Evolutionary conservation across 768 basidiomycete species (phyloP).

Genomic region (Amanita rubescens): DNA sequence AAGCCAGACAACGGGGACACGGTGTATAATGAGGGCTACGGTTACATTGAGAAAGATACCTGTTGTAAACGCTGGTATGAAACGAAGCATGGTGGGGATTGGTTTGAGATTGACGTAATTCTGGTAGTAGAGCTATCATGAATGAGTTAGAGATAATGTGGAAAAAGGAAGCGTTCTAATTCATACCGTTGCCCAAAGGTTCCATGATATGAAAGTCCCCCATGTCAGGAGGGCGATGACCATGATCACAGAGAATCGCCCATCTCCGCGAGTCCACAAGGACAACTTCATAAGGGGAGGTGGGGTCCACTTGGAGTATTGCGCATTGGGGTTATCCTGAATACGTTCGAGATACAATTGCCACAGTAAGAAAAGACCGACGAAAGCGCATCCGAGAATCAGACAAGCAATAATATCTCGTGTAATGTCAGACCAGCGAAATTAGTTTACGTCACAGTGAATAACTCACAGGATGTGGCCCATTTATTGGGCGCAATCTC

Average conservation of each 20-base stretch:
- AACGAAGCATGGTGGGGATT: conserved; percentile 52
- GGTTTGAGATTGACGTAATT: conserved; percentile 48
- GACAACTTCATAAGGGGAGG: conserved; percentile 57
- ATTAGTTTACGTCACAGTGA: too few species aligned
- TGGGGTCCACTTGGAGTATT: conserved; percentile 24
- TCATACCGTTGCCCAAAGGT: conserved; percentile 25
- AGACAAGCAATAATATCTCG: conserved; percentile 67
- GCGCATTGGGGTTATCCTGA: conserved; percentile 16
- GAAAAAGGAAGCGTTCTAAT: not conserved
- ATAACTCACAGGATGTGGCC: conserved; percentile 35
- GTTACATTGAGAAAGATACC: not conserved
- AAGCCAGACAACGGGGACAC: not conserved
- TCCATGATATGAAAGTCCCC: conserved; percentile 46
- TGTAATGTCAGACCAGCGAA: not conserved
- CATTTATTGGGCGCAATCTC: conserved; percentile 51
- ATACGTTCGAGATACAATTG: conserved; percentile 51
- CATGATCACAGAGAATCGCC: conserved; percentile 52
- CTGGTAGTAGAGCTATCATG: conserved; percentile 60
- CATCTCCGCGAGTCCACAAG: conserved; percentile 50
- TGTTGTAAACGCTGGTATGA: conserved; percentile 46
- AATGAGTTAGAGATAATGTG: not conserved
- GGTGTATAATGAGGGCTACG: not conserved
- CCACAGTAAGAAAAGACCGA: conserved; percentile 57
- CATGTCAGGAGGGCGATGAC: conserved; percentile 51
- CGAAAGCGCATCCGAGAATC: conserved; percentile 49